Evolutionary conservation across 1,139 yeast species (phyloP), one percentile per base, ranked within the genome.

Genomic region (Pichia sp.): DNA sequence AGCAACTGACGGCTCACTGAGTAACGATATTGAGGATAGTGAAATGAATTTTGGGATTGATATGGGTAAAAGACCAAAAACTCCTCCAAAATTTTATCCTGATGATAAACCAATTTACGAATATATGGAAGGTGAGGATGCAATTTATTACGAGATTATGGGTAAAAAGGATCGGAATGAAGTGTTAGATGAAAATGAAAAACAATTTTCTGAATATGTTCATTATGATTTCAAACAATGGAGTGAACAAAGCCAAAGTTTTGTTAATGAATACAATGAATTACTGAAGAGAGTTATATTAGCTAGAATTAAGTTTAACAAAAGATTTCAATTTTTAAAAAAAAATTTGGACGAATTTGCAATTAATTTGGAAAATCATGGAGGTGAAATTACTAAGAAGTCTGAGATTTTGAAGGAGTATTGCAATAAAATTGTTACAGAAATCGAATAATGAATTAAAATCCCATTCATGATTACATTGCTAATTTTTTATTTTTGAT

Each of bases 361-460:
- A 1, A 53, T 56, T 5, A 61, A 63, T 9, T 58, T 73, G 35
- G 68, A 66, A 34, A 54, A 57, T 5, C 66, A 65, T 43, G 75
- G 72, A n/a, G 55, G 54, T 1, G 58, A 63, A 18, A 51, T 73
- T 29, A 67, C 68, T 47, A 64, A 61, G 28, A 68, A 71, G 53
- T 59, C 71, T 39, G 55, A 55, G 5, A 66, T 66, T 42, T 61
- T 73, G 29, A 70, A 68, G 50, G 63, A 59, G 25, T 59, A 72
- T 34, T 75, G 75, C 9, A 62, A 64, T 38, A 74, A 70, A 48
- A 72, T 73, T 41, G 65, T 70, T n/a, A 59, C 63, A 32, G 51
- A 59, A 53, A 49, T 56, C 46, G 57, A 51, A 38, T 43, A 49
- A 34, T 5, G 4, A 7, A 31, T 5, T 6, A 30, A 8, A 30